These are phyloP conservation scores for Penicillium sp. DNA, from an alignment of 2,329 filamentous ascomycete species.

Conservation along the genomic window DNA sequence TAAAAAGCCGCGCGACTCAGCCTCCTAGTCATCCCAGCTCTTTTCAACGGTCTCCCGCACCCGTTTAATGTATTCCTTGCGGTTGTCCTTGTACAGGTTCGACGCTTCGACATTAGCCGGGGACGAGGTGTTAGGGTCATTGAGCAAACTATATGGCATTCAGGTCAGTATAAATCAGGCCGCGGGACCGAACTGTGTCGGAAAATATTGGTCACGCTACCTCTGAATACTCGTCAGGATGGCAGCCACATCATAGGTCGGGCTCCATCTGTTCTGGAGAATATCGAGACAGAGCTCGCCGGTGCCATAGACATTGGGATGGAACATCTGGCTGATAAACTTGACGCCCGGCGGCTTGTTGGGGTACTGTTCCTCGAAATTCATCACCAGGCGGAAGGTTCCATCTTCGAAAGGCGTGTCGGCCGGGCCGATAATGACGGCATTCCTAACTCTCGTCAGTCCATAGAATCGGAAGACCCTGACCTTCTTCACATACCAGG, in stretches of 20 bases:
- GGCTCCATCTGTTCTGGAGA: constrained; percentile 95
- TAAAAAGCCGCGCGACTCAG: not conserved
- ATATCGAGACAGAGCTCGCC: constrained; percentile 96
- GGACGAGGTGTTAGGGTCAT: constrained; percentile 97
- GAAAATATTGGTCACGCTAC: constrained; percentile 46
- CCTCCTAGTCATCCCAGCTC: constrained; percentile 84
- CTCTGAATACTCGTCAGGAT: constrained; percentile 97
- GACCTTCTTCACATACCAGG: constrained; percentile 26
- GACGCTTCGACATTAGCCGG: constrained; percentile 97
- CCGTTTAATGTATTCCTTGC: constrained; percentile 91
- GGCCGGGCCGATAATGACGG: constrained; percentile 93
- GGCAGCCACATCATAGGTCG: constrained; percentile 95
- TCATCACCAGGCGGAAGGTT: constrained; percentile 96
- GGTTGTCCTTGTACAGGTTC: constrained; percentile 97
- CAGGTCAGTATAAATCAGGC: not conserved
- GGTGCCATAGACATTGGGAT: constrained; percentile 96
- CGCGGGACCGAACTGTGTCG: not conserved
- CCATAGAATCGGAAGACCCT: not conserved
- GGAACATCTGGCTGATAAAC: constrained; percentile 99
- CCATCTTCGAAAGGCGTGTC: constrained; percentile 98
- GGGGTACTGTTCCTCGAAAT: constrained; percentile 97
- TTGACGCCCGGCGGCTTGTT: constrained; percentile 98
- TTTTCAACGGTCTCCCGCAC: constrained; percentile 97
- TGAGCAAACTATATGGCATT: constrained; percentile 64
- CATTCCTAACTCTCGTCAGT: constrained; percentile 64